Evolutionary conservation across 2,329 filamentous ascomycete species (phyloP).

Genomic region (Chaetomium globosum): DNA sequence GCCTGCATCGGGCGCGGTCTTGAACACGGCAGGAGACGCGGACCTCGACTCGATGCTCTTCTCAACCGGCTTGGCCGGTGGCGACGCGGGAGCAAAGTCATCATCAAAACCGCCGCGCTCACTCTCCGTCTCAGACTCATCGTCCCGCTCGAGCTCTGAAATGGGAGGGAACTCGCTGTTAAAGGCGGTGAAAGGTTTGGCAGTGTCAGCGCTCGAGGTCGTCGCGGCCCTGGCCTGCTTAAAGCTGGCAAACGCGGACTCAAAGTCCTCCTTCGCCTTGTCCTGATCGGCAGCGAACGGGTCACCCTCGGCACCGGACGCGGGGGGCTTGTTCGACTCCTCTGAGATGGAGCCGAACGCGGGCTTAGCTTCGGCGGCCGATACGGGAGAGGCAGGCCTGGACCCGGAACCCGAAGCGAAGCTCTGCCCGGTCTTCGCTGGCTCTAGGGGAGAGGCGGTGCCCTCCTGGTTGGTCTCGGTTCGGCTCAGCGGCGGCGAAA

Average conservation of each 20-base stretch:
- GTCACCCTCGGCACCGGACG: constrained; percentile 44
- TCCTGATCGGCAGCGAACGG: constrained; percentile 59
- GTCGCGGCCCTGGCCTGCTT: constrained; percentile 48
- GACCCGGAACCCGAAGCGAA: constrained; percentile 40
- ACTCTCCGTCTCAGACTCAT: constrained; percentile 80
- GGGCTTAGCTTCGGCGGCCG: constrained; percentile 29
- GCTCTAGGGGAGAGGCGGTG: constrained; percentile 45
- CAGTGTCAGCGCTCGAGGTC: constrained; percentile 37
- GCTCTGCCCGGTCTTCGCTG: constrained; percentile 44
- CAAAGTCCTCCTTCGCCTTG: constrained; percentile 78
- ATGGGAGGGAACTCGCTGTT: constrained; percentile 90
- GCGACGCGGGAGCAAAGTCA: constrained; percentile 74
- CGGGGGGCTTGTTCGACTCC: constrained; percentile 30
- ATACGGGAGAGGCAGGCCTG: constrained; percentile 27
- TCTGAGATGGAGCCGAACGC: constrained; percentile 31
- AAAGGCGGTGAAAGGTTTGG: constrained; percentile 56
- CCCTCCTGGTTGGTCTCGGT: constrained; percentile 52
- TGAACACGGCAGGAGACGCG: constrained; percentile 35
- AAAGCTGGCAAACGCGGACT: constrained; percentile 81
- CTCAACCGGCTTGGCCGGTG: constrained; percentile 43
- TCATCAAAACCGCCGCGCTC: constrained; percentile 89
- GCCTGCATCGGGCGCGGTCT: constrained; percentile 28
- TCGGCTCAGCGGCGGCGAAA: constrained; percentile 71
- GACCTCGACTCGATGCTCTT: constrained; percentile 39
- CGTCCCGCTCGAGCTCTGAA: constrained; percentile 77